Evolutionary conservation across 305 asterid species (phyloP), one percentile per base, ranked within the genome.

Genomic region (Fraxinus xanthoxyloides): DNA sequence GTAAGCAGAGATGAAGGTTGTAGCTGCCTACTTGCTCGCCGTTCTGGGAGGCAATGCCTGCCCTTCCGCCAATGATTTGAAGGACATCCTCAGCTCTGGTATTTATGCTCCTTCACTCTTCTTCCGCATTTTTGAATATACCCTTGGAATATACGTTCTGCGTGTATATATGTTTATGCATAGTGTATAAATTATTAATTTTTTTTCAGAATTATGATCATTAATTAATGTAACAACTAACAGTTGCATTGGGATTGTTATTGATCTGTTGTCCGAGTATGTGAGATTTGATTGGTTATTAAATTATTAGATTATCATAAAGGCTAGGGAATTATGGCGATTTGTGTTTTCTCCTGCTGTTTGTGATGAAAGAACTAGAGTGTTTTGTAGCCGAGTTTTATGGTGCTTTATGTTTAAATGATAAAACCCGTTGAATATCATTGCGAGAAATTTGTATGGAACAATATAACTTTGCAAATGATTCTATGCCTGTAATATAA

Each of bases 1-100:
- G 28, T 26, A 76, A 72, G 86, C 83, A 82, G 85, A 80, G 24
- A 87, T 87, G 90, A 87, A 87, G 92, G 76, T 87, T 3, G 19
- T 85, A 1, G 89, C 92, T 10, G 93, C 90, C 7, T 90, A 86
- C 34, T 78, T 90, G 87, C 87, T 89, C 13, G 89, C 91, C 35
- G 90, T 89, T 48, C 80, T 89, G 87, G 92, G 92, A 24, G 93
- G 90, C 46, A 89, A 89, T 40, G 56, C 84, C 48, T 8, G 65
- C 73, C 92, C 93, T n/a, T 87, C 89, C 32, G 67, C 86, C 75
- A 70, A 34, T 13, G 88, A 89, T 75, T 40, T 89, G 80, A 86
- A 87, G 86, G 51, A 67, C 10, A 85, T 90, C 79, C 85, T 90
- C 51, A 2, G 54, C 31, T 80, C 89, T 24, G 91, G 89, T 86